These are phyloP conservation scores for Volvox reticuliferus DNA, from an alignment of 139 green algal species.

Conservation along the genomic window DNA sequence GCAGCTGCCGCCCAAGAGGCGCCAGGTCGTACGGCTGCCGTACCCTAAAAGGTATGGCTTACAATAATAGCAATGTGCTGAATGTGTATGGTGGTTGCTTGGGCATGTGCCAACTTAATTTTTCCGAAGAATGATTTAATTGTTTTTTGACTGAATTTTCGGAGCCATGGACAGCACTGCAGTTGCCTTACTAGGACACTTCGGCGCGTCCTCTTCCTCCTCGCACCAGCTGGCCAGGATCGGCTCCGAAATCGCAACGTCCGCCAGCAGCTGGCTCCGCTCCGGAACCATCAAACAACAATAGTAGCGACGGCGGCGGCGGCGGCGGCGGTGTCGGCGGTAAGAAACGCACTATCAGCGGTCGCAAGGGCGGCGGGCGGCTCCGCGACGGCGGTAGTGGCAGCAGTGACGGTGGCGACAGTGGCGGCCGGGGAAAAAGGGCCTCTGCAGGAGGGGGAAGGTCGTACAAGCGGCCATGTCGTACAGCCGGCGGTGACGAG, in stretches of 20 bases:
- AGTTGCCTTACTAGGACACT: no score
- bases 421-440: neutral
- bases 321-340: no score
- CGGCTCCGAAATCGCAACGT: neutral
- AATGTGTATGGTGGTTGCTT: no score
- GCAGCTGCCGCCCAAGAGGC: conserved; percentile 91
- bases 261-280: neutral
- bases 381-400: no score
- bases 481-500: neutral
- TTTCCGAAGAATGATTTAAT: no score
- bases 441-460: neutral
- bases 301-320: neutral
- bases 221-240: neutral
- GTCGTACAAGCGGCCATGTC: neutral
- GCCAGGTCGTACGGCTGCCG: conserved; percentile 82
- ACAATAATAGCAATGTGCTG: no score
- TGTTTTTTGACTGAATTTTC: no score
- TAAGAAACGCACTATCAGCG: no score
- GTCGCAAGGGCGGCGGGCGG: no score
- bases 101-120: no score
- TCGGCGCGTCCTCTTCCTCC: neutral
- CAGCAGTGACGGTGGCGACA: neutral
- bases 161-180: no score
- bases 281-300: neutral
- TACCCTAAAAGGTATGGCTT: conserved; percentile 45